phyloP scores from a whole-genome alignment of 2,329 filamentous ascomycete genomes.

The Aspergillus sp. region DNA sequence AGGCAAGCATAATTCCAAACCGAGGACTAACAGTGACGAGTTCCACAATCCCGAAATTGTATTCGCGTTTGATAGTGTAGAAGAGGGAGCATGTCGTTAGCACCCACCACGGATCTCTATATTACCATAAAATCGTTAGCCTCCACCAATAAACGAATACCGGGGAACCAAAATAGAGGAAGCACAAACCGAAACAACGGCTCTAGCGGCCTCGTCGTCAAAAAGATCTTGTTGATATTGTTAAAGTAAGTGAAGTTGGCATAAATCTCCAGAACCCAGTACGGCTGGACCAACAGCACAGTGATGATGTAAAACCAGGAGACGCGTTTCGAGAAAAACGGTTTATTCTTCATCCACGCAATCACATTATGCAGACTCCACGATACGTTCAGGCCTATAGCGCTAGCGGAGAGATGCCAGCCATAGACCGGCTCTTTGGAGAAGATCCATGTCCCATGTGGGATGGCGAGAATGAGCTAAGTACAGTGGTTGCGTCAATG shows the following conservation, averaged over 20 bases:
- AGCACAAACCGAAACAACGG: conserved; percentile 54
- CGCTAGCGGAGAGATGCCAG: conserved; percentile 64
- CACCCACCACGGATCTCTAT: conserved; percentile 67
- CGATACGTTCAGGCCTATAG: conserved; percentile 60
- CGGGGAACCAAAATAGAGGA: background rate
- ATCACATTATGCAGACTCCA: conserved; percentile 67
- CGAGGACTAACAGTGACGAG: conserved; percentile 62
- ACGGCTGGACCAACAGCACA: conserved; percentile 59
- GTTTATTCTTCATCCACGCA: conserved; percentile 65
- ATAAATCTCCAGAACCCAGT: conserved; percentile 65
- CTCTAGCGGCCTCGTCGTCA: conserved; percentile 58
- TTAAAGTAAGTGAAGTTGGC: conserved; percentile 67
- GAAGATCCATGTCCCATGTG: conserved; percentile 62
- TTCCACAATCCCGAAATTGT: conserved; percentile 59
- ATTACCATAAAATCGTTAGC: too few species aligned
- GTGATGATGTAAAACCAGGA: conserved; percentile 59
- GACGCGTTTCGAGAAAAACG: conserved; percentile 54
- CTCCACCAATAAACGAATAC: background rate
- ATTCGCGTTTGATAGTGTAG: conserved; percentile 63
- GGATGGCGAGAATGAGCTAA: conserved; percentile 55
- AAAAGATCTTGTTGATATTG: conserved; percentile 53
- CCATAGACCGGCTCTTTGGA: conserved; percentile 56
- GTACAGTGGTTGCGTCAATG: background rate
- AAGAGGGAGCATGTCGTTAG: conserved; percentile 61
- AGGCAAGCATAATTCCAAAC: conserved; percentile 61